A percentile compares a stretch with the other conserved stretches of the same genome.
Evolutionary conservation across 257 asterid species (phyloP).

Genomic region (Perilla frutescens): DNA sequence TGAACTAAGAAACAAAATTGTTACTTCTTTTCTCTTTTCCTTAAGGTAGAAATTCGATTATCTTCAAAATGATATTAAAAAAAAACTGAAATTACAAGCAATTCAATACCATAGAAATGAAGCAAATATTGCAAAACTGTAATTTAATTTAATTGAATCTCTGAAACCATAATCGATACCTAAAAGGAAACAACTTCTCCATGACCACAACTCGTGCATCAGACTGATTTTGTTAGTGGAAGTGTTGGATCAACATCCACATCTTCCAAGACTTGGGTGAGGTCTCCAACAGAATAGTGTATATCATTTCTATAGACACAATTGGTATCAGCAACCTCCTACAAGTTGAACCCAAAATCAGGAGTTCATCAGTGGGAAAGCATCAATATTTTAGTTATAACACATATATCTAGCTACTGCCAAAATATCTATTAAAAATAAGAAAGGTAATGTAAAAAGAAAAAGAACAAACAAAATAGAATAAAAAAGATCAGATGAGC

Average conservation of each 20-base stretch:
- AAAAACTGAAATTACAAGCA: not conserved
- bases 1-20: not conserved
- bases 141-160: not conserved
- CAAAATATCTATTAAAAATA: not conserved
- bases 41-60: not conserved
- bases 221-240: constrained; percentile 89
- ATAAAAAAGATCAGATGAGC: too few relatives aligned
- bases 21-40: not conserved
- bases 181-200: constrained; percentile 99
- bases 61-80: not conserved
- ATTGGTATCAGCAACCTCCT: constrained; percentile 95
- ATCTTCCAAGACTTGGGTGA: constrained; percentile 90
- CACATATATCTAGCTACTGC: not conserved
- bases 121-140: constrained; percentile 7
- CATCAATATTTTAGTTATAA: not conserved
- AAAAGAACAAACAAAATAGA: not conserved
- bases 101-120: not conserved
- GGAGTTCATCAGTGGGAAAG: constrained; percentile 7
- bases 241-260: constrained; percentile 99
- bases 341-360: constrained; percentile 32
- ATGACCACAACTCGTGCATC: constrained; percentile 84
- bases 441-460: not conserved
- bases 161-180: constrained; percentile 47
- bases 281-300: constrained; percentile 86
- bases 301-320: constrained; percentile 91